Percentiles rank a stretch among this genome's conserved stretches.
phyloP scores from a whole-genome alignment of 169 alveolate species.

The Cryptosporidium tyzzeri region DNA sequence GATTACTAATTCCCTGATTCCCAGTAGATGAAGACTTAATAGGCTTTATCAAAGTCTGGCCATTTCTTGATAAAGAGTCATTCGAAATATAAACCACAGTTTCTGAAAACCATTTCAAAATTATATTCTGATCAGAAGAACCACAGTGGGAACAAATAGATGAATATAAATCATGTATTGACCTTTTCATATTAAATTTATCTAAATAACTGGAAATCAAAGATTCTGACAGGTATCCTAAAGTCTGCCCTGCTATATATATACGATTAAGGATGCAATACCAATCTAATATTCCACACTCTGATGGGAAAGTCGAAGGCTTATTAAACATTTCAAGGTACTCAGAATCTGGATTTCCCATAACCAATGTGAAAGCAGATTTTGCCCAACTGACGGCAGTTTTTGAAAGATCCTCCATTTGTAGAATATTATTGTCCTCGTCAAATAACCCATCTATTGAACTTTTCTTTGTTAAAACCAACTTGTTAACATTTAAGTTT shows the following conservation, averaged over 20 bases:
- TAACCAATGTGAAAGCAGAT: constrained; percentile 33
- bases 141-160: constrained; percentile 38
- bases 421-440: constrained; percentile 1
- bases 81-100: constrained; percentile 16
- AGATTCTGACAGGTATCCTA: constrained; percentile 26
- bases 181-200: constrained; percentile 58
- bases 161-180: constrained; percentile 32
- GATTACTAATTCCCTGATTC: neutral
- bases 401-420: constrained; percentile 30
- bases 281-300: constrained; percentile 59
- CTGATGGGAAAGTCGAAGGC: constrained; percentile 49
- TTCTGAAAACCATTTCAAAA: constrained; percentile 56
- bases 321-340: constrained; percentile 36
- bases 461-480: neutral
- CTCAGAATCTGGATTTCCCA: constrained; percentile 17
- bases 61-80: neutral
- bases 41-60: constrained; percentile 39
- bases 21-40: constrained; percentile 18
- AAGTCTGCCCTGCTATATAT: constrained; percentile 27
- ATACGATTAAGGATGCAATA: constrained; percentile 47
- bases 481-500: constrained; percentile 5
- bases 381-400: constrained; percentile 64
- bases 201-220: constrained; percentile 21
- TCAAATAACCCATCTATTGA: neutral
- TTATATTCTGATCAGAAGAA: constrained; percentile 13